Evolutionary conservation across 1,139 yeast genomes (phyloP).

Genomic region (Scheffersomyces segobiensis): DNA sequence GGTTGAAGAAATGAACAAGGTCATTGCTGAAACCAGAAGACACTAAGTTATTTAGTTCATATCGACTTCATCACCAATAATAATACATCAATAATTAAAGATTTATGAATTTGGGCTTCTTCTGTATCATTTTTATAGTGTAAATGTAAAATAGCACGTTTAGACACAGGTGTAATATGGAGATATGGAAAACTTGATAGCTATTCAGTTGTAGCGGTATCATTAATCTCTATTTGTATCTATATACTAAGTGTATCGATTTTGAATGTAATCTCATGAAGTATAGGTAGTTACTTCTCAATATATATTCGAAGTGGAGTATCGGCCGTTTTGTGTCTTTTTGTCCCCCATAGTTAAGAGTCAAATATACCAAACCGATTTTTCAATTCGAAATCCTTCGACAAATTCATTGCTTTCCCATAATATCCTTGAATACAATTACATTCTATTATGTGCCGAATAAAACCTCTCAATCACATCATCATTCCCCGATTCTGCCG

Average conservation of each 20-base stretch:
- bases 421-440: background rate
- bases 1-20: conserved; percentile 97
- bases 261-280: too few species aligned
- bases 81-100: background rate
- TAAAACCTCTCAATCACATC: background rate
- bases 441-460: background rate
- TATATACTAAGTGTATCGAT: background rate
- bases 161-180: background rate
- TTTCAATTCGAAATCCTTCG: background rate
- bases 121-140: background rate
- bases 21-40: conserved; percentile 98
- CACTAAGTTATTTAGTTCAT: conserved; percentile 30
- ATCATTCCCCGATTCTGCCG: background rate
- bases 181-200: background rate
- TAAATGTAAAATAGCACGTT: background rate
- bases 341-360: background rate
- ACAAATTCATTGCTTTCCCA: background rate
- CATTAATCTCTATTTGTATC: background rate
- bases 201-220: background rate
- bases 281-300: too few species aligned
- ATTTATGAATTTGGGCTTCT: background rate
- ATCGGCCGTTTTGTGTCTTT: background rate
- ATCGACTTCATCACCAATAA: background rate
- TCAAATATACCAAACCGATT: background rate
- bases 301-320: background rate